Evolutionary conservation across 768 basidiomycete species (phyloP), one percentile per base, ranked within the genome.

Genomic region (Mrakia hoshinonis): DNA sequence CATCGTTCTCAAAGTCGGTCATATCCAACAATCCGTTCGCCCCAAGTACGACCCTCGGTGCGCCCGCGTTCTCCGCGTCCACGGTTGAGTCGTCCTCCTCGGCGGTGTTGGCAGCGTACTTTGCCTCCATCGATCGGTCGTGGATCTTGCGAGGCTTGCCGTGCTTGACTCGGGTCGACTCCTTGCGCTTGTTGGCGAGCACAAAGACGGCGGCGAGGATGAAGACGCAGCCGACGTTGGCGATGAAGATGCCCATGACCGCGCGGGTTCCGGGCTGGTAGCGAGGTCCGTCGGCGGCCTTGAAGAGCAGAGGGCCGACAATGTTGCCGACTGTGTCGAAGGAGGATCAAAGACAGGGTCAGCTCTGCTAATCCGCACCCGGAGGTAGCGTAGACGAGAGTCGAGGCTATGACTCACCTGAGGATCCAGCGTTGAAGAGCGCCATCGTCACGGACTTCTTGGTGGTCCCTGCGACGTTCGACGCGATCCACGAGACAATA

Each of bases 301-400:
- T 81, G 31, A 69, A 69, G 60, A 62, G 68, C 6, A 70, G 58
- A 3, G 52, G 48, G 49, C 38, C 22, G 58, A 79, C 72, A 65
- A 81, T 81, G 72, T 83, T 83, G 18, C 83, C 83, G 20, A 79
- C 81, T 0, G 22, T 22, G 2, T 82, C 81, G 2, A 81, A 82
- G 24, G 81, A 31, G 54, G 54, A 24, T 78, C 70, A 83, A 83
- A 68, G 82, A 78, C 11, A 83, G 73, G 4, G 81, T 82, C 31
- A 83, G 83, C 3, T 80, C 81, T 62, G 80, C 78, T 3, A 76
- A 73, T 52, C 76, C 76, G 70, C 77, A 78, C 20, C 18, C 5
- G 49, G 5, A 20, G 5, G 49, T 6, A 5, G 6, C 24, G 6
- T 9, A 24, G 11, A 55, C 4, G 5, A 24, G 18, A 4, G 54